Evolutionary conservation across 805 yeast species (phyloP), one percentile per base, ranked within the genome.

Genomic region (Torulaspora gathmanii): DNA sequence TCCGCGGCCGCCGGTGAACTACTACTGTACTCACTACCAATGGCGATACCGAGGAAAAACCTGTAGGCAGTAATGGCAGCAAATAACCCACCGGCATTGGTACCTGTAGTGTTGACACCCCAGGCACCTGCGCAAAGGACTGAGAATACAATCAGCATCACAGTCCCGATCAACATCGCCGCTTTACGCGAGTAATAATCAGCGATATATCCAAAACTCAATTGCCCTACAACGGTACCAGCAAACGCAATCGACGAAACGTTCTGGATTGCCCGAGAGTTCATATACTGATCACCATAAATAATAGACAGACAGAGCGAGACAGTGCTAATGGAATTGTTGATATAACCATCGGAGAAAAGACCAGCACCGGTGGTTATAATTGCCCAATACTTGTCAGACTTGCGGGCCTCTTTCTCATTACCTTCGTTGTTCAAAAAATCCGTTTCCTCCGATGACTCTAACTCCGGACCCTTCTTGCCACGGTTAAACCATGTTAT

Each of bases 1-100:
- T 90, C 97, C 23, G 96, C 89, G 55, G 95, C 87, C 29, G 95
- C 95, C 15, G 90, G 91, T 7, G 95, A 83, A 36, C 96, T 90
- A 11, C 95, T 83, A 37, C 96, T 96, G 62, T 90, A 90, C 68
- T 90, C 98, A 40, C 95, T 90, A 57, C 98, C 98, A 56, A 91
- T 86, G 57, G 90, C 95, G 52, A 87, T 72, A 68, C 98, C 98
- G 41, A 90, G 70, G 67, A 90, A 82, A 65, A 86, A 86, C 65
- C 98, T 77, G 64, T 83, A 87, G 8, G 82, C 83, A 7, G 95
- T 86, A 44, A 90, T 68, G 16, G 93, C 91, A 12, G 88, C 82
- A 50, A 91, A 78, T 71, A 90, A 46, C 9, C 65, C 75, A 31
- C 96, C 96, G 40, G 76, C 71, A 3, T 86, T 76, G 28, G 80